Percentiles rank a stretch among this genome's conserved stretches.
Conservation (phyloP, 495 filamentous ascomycete genomes). For the Penicillium verhagenii region DNA sequence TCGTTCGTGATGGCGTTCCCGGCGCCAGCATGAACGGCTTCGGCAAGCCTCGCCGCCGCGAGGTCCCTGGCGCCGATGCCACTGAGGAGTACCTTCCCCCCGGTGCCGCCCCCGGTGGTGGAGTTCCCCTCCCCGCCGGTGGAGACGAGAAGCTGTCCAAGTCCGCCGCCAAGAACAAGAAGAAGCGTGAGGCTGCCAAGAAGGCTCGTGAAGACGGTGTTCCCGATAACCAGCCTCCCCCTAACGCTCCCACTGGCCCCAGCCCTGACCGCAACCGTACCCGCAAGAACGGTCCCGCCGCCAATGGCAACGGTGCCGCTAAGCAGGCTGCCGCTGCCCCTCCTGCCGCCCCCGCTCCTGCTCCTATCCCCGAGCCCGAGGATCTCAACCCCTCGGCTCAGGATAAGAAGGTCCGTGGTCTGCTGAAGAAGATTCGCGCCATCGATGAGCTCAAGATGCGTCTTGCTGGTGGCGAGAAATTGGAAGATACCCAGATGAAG, state of each 20-base stretch:
- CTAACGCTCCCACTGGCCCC: constrained; percentile 64
- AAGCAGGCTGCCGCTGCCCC: constrained; percentile 17
- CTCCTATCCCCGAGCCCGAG: constrained; percentile 23
- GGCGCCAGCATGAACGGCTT: constrained; percentile 70
- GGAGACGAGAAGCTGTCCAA: constrained; percentile 74
- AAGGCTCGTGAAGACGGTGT: constrained; percentile 78
- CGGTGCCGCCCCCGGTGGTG: constrained; percentile 69
- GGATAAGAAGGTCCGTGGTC: constrained; percentile 85
- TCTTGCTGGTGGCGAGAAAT: constrained; percentile 86
- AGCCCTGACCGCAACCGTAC: constrained; percentile 35
- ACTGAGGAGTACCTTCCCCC: constrained; percentile 59
- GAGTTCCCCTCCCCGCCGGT: constrained; percentile 56
- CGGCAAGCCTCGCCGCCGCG: constrained; percentile 64
- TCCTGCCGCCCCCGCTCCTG: constrained; percentile 13
- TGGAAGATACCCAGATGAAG: constrained; percentile 97
- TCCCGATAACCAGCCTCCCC: constrained; percentile 40
- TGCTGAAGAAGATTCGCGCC: constrained; percentile 94
- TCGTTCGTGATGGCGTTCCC: constrained; percentile 74
- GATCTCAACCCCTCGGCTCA: constrained; percentile 44
- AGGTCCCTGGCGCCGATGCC: constrained; percentile 80
- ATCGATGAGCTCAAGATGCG: constrained; percentile 98
- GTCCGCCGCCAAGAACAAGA: constrained; percentile 94
- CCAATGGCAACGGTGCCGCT: constrained; percentile 18
- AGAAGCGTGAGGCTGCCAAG: constrained; percentile 90
- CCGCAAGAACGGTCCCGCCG: constrained; percentile 37